Evolutionary conservation across 2,329 filamentous ascomycete species (phyloP).

Genomic region (Verticillium nonalfalfae): DNA sequence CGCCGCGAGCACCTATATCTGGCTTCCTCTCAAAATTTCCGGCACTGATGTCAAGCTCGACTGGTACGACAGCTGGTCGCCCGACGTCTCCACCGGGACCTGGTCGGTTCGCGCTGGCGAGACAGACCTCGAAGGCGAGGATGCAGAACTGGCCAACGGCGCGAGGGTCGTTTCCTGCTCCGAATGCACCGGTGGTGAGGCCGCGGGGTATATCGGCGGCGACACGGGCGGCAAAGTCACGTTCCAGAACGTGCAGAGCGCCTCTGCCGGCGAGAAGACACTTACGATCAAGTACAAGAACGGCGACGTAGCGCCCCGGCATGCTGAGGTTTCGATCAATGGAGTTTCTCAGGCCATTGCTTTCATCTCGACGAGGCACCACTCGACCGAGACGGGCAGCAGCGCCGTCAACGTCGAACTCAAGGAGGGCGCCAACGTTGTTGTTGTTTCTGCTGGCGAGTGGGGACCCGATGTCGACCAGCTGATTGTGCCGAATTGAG

Average conservation of each 20-base stretch:
- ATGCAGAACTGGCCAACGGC: constrained; percentile 33
- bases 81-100: constrained; percentile 33
- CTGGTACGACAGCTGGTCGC: constrained; percentile 50
- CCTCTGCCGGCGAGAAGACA: constrained; percentile 37
- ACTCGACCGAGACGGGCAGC: constrained; percentile 27
- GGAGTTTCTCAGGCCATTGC: constrained; percentile 42
- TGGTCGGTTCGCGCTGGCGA: constrained; percentile 38
- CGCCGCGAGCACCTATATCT: constrained; percentile 55
- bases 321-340: constrained; percentile 50
- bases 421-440: constrained; percentile 39
- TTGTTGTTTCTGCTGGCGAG: constrained; percentile 36
- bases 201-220: constrained; percentile 51
- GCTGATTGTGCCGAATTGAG: constrained; percentile 39
- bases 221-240: constrained; percentile 35
- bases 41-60: constrained; percentile 44
- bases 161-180: constrained; percentile 41
- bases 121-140: constrained; percentile 45
- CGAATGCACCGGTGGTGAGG: constrained; percentile 39
- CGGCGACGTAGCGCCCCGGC: constrained; percentile 44
- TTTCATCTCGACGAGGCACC: constrained; percentile 43
- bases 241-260: constrained; percentile 36
- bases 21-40: constrained; percentile 51
- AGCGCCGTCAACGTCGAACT: constrained; percentile 42
- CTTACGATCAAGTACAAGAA: constrained; percentile 51
- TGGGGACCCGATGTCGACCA: constrained; percentile 48